Percentiles rank a stretch among this genome's conserved stretches.
phyloP scores from a whole-genome alignment of 1,284 basidiomycete genomes.

The Irpex rosettiformis region DNA sequence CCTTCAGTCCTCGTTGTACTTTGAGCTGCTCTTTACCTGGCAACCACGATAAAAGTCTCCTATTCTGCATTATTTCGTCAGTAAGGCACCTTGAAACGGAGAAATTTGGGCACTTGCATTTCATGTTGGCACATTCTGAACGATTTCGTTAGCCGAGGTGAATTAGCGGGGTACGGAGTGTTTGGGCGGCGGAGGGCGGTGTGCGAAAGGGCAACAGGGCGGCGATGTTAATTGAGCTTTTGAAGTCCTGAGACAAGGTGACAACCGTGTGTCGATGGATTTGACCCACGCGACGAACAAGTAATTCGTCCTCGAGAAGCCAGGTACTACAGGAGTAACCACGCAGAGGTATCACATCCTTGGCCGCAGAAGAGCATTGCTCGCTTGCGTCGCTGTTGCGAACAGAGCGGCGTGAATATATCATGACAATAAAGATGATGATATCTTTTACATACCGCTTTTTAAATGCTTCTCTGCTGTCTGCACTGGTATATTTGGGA shows the following conservation, averaged over 20 bases:
- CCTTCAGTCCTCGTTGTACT: background rate
- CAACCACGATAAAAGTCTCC: constrained; percentile 63
- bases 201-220: background rate
- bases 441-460: no score
- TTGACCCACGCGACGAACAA: no score
- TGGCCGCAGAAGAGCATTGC: no score
- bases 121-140: constrained; percentile 53
- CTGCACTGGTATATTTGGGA: no score
- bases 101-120: constrained; percentile 38
- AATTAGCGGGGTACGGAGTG: background rate
- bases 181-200: background rate
- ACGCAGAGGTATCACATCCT: no score
- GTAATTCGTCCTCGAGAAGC: no score
- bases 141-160: background rate
- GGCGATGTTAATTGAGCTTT: background rate
- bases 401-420: no score
- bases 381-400: no score
- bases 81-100: constrained; percentile 4
- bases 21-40: constrained; percentile 43
- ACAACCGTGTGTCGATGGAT: background rate
- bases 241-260: background rate
- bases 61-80: constrained; percentile 34
- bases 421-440: no score
- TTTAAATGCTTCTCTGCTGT: no score
- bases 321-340: no score